Conservation (phyloP, 306 rosid genomes). For the Geum urbanum region DNA sequence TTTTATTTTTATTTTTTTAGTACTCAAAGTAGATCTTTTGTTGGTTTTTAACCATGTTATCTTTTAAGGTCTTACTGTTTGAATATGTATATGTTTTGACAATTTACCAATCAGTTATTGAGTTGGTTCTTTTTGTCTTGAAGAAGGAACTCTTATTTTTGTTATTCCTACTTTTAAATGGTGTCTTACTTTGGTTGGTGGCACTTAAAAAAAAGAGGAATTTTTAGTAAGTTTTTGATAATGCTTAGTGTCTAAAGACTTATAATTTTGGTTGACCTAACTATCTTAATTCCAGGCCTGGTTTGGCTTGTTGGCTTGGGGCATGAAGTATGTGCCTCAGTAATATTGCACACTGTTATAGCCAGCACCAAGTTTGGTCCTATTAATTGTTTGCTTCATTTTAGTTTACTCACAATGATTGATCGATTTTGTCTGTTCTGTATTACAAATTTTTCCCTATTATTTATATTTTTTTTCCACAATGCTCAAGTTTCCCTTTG, state of each 20-base stretch:
- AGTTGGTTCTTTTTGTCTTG: background rate
- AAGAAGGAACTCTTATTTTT: background rate
- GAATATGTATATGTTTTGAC: background rate
- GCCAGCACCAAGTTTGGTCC: background rate
- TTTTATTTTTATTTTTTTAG: too few species aligned
- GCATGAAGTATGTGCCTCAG: background rate
- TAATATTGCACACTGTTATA: background rate
- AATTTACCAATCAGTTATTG: background rate
- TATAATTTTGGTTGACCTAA: background rate
- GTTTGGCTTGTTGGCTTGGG: slow-evolving; percentile 5
- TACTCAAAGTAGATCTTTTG: slow-evolving; percentile 7
- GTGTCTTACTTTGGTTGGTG: background rate
- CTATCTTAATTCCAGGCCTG: background rate
- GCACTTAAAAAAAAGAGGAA: background rate
- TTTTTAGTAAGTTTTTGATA: background rate
- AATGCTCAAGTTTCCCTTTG: slow-evolving; percentile 10
- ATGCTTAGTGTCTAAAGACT: too few species aligned
- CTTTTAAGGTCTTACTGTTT: background rate
- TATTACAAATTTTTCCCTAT: background rate
- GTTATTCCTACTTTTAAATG: background rate
- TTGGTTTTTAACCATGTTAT: background rate
- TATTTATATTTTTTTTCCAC: background rate
- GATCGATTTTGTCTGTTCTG: background rate
- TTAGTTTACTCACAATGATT: slow-evolving; percentile 1
- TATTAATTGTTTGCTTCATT: background rate